Conservation (phyloP, 768 basidiomycete genomes). For the Podaxis sp. region DNA sequence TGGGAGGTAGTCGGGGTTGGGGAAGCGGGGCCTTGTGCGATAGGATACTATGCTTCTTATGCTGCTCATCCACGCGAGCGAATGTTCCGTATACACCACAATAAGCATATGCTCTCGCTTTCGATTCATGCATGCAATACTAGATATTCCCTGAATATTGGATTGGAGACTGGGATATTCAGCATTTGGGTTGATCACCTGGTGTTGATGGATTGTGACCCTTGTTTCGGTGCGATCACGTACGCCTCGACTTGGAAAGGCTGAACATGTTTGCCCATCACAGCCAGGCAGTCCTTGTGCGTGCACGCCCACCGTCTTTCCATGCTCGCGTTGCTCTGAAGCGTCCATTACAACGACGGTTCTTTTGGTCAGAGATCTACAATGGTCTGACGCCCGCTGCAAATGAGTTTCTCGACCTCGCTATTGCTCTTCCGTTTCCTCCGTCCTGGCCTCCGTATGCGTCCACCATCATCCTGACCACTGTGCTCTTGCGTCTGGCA, state of each 20-base stretch:
- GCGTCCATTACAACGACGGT: background rate
- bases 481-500: constrained; percentile 53
- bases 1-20: constrained; percentile 11
- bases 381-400: constrained; percentile 32
- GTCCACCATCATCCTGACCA: constrained; percentile 67
- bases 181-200: background rate
- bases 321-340: background rate
- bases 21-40: constrained; percentile 13
- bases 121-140: constrained; percentile 3
- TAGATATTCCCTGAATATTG: background rate
- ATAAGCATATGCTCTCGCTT: constrained; percentile 22
- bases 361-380: constrained; percentile 8
- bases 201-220: background rate
- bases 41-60: constrained; percentile 10
- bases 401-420: constrained; percentile 73
- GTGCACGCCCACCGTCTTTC: background rate
- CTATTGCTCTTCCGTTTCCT: constrained; percentile 69
- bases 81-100: constrained; percentile 9
- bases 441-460: constrained; percentile 67
- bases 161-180: too few relatives aligned
- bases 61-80: constrained; percentile 1
- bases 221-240: background rate
- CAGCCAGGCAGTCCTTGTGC: constrained; percentile 7
- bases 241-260: background rate
- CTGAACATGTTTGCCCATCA: constrained; percentile 12